Evolutionary conservation across 805 yeast genomes (phyloP).

Genomic region (Cyberlindnera euphorbiae): DNA sequence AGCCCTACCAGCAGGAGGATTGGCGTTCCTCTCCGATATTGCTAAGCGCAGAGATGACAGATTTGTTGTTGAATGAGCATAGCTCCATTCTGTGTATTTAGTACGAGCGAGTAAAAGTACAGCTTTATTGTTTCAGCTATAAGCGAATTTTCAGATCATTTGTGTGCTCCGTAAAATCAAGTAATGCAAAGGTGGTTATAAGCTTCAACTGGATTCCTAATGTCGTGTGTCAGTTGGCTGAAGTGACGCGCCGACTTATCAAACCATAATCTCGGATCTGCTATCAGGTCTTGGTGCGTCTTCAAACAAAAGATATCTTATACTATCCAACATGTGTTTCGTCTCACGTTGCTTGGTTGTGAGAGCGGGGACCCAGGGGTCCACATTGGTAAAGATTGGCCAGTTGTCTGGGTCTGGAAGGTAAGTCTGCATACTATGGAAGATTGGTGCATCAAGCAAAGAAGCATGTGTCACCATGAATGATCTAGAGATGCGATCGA

Average conservation of each 20-base stretch:
- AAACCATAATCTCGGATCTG: no score
- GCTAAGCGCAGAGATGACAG: conserved; percentile 44
- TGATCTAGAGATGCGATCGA: background rate
- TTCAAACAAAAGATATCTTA: no score
- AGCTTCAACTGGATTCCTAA: background rate
- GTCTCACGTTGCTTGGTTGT: background rate
- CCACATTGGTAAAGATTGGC: conserved; percentile 6
- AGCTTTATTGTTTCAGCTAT: background rate
- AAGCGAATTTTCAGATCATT: background rate
- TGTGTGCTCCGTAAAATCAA: no score
- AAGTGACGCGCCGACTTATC: no score
- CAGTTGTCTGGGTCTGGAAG: conserved; percentile 9
- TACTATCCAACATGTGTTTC: no score
- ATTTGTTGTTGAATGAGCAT: conserved; percentile 36
- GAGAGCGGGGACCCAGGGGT: background rate
- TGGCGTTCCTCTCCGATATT: conserved; percentile 48
- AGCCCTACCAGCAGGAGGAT: conserved; percentile 30
- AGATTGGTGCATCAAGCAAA: background rate
- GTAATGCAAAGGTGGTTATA: no score
- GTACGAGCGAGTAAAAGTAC: no score
- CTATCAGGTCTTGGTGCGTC: no score
- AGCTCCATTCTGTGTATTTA: no score
- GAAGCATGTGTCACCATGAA: background rate
- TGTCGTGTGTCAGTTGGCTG: no score
- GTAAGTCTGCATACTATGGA: conserved; percentile 4